Evolutionary conservation across 441 rosid genomes (phyloP).

Genomic region (Cnidoscolus chayamansa): DNA sequence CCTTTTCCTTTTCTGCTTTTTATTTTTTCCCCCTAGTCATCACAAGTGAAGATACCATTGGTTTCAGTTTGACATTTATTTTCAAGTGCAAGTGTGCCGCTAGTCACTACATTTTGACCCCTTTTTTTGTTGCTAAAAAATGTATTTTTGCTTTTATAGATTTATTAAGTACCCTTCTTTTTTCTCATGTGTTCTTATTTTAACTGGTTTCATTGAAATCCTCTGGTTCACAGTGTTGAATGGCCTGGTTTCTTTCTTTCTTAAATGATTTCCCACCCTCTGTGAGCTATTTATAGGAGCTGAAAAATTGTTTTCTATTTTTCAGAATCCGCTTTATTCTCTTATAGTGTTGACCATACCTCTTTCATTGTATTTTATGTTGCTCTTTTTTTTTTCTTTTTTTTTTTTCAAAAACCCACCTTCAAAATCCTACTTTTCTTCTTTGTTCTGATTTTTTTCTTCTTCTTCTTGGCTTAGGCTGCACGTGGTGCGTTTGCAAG

Average conservation of each 20-base stretch:
- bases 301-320: neutral
- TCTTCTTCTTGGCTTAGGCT: slow-evolving; percentile 1
- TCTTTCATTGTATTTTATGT: neutral
- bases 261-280: neutral
- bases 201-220: neutral
- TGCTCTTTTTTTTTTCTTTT: neutral
- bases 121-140: neutral
- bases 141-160: neutral
- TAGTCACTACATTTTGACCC: neutral
- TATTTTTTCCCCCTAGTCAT: neutral
- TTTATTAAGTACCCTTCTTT: neutral
- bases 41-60: neutral
- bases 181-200: neutral
- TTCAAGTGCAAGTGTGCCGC: too few species aligned
- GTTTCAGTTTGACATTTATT: too few species aligned
- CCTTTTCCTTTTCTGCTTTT: neutral
- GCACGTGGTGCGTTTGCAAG: slow-evolving; percentile 81
- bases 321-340: neutral
- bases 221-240: neutral
- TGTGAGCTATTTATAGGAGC: neutral
- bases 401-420: neutral
- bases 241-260: neutral
- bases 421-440: neutral
- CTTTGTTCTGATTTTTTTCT: neutral
- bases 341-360: neutral